A percentile compares a stretch with the other conserved stretches of the same genome.
Conservation (phyloP, 73 alveolate genomes). For the Uronychia binucleata region DNA sequence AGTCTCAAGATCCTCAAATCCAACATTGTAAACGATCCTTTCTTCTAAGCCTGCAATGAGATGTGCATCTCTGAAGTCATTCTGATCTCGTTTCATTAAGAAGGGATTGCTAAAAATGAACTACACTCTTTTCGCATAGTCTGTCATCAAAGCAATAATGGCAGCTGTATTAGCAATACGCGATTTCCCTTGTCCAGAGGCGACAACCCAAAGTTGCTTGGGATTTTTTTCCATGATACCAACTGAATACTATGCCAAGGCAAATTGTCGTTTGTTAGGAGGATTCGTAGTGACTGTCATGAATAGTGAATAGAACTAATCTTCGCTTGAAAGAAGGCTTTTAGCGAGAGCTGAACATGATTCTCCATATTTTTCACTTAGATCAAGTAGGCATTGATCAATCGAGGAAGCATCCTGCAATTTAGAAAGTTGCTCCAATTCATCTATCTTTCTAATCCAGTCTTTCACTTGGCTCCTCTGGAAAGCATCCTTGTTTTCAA, state of each 20-base stretch:
- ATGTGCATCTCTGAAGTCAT: not conserved
- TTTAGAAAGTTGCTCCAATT: too few relatives aligned
- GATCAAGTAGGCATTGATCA: too few relatives aligned
- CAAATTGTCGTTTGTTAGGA: not conserved
- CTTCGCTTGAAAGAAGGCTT: too few relatives aligned
- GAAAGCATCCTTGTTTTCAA: too few relatives aligned
- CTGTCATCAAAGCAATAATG: not conserved
- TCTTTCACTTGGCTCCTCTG: too few relatives aligned
- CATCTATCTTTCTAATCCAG: too few relatives aligned
- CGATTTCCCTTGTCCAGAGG: not conserved
- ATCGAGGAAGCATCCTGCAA: too few relatives aligned
- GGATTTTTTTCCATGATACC: not conserved
- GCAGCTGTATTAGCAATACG: not conserved
- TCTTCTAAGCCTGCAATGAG: not conserved
- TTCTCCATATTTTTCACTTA: too few relatives aligned
- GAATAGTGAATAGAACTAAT: not conserved
- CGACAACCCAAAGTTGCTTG: not conserved
- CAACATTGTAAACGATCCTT: not conserved
- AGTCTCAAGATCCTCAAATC: not conserved
- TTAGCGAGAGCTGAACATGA: too few relatives aligned
- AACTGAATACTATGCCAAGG: not conserved
- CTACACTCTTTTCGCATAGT: not conserved
- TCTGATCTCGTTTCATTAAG: not conserved
- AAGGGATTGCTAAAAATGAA: too few relatives aligned
- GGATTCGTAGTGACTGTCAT: not conserved